Base-by-base conservation (phyloP, 164 flowering plant species). In the Berberis thunbergii region DNA sequence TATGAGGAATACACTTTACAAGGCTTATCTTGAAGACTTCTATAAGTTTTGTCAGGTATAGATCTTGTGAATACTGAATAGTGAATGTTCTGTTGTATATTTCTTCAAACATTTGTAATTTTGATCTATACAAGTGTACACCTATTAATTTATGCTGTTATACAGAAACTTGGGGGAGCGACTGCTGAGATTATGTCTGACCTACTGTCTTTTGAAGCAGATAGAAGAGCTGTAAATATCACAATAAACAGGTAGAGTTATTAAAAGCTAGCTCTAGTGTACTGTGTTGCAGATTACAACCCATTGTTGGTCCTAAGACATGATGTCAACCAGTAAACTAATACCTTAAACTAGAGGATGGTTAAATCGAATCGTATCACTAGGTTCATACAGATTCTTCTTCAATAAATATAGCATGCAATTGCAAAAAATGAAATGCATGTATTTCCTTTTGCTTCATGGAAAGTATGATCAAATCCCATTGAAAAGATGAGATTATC, bases 1-100 rank as follows among this genome's bases (percentile, higher is more conserved):
- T 55, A 95, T 95, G 99, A 84, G 97, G 78, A 95, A 95, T 71
- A 95, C 99, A 57, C 96, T 95, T 59, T 95, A 91, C 81, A 91
- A 95, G 83, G 97, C 99, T 62, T 95, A 95, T 75, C 93, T 94
- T 45, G 97, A 94, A 73, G 99, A 94, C 59, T 94, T 94, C 69
- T 91, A 94, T 78, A 80, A 73, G 75, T 94, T 94, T 70, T 91
- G 99, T 62, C 78, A 89, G 96, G 99, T 94, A 68, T 68, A 61
- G 2, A 11, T 50, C 45, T 56, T 41, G 54, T 64, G 52, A 26
- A 26, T 26, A 26, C 26, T 26, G 26, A 26, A 26, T 26, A 26
- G 26, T 26, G 26, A 26, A 26, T 26, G 26, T 26, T 26, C 26
- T 26, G 26, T 26, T 26, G 26, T 26, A 26, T 26, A 26, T 26